These are phyloP conservation scores for Gossypium bickii DNA, from an alignment of 345 rosid species.

Conservation along the genomic window DNA sequence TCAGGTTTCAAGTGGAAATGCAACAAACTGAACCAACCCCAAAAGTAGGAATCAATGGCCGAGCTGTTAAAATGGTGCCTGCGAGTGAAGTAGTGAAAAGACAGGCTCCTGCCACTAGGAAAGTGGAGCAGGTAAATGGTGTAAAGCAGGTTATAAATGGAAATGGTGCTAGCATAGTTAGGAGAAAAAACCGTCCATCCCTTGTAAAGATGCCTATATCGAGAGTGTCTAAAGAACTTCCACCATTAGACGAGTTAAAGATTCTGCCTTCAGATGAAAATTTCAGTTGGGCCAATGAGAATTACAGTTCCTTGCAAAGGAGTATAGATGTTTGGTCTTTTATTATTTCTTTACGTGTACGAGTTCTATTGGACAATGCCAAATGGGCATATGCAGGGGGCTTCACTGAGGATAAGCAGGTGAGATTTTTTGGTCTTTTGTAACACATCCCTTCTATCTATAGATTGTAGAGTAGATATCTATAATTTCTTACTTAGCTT, in stretches of 20 bases:
- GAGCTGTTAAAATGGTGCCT: slow-evolving; percentile 76
- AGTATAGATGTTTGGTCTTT: slow-evolving; percentile 89
- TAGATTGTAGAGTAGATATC: slow-evolving; percentile 1
- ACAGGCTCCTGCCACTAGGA: slow-evolving; percentile 32
- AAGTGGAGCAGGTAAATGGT: slow-evolving; percentile 53
- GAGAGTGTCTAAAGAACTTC: slow-evolving; percentile 40
- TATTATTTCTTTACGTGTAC: slow-evolving; percentile 62
- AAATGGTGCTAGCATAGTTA: slow-evolving; percentile 56
- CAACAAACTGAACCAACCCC: slow-evolving; percentile 51
- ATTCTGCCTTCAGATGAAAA: slow-evolving; percentile 88
- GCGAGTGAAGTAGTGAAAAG: slow-evolving; percentile 57
- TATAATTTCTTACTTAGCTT: slow-evolving; percentile 4
- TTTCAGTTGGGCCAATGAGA: slow-evolving; percentile 95
- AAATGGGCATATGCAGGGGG: slow-evolving; percentile 83
- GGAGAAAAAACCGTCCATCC: slow-evolving; percentile 35
- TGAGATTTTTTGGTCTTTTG: slow-evolving; percentile 22
- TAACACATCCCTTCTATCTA: background rate
- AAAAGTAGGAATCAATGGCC: slow-evolving; percentile 49
- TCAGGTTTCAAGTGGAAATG: slow-evolving; percentile 49
- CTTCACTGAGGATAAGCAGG: slow-evolving; percentile 82
- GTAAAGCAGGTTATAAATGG: slow-evolving; percentile 53
- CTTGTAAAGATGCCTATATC: slow-evolving; percentile 36
- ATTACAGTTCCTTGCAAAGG: slow-evolving; percentile 68
- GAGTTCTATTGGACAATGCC: slow-evolving; percentile 72
- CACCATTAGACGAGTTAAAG: slow-evolving; percentile 57